Percentiles rank a stretch among this genome's conserved stretches.
These are phyloP conservation scores for Cladophialophora exuberans DNA, from an alignment of 2,329 filamentous ascomycete genomes.

Conservation along the genomic window DNA sequence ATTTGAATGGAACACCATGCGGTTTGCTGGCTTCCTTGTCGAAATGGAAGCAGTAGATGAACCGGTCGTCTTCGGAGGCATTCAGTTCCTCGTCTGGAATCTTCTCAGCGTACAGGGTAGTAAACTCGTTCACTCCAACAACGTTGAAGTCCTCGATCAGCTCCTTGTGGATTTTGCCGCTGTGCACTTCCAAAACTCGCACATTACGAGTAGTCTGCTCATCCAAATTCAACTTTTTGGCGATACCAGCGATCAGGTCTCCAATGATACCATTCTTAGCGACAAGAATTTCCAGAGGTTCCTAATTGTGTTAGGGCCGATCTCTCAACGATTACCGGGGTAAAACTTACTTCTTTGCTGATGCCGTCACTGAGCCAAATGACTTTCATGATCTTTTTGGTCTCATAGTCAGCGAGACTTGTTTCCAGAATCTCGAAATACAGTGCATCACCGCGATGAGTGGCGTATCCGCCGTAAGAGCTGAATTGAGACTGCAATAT, in stretches of 20 bases:
- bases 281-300: constrained; percentile 79
- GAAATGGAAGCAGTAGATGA: constrained; percentile 86
- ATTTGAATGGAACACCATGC: constrained; percentile 90
- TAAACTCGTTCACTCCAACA: constrained; percentile 83
- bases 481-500: constrained; percentile 79
- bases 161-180: constrained; percentile 81
- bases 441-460: constrained; percentile 74
- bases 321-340: neutral
- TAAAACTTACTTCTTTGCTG: constrained; percentile 73
- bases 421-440: constrained; percentile 95
- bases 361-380: constrained; percentile 88
- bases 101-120: constrained; percentile 77
- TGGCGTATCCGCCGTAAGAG: constrained; percentile 67
- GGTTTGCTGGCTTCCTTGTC: constrained; percentile 83
- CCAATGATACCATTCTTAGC: constrained; percentile 80
- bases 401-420: constrained; percentile 89
- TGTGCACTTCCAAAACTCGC: constrained; percentile 80
- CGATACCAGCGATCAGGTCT: constrained; percentile 74
- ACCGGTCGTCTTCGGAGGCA: constrained; percentile 66
- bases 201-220: constrained; percentile 75
- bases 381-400: constrained; percentile 83
- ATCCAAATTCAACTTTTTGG: constrained; percentile 78
- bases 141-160: constrained; percentile 72
- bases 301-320: constrained; percentile 50
- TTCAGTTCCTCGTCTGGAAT: constrained; percentile 70